Evolutionary conservation across 257 asterid species (phyloP).

Genomic region (Scutellaria minor): DNA sequence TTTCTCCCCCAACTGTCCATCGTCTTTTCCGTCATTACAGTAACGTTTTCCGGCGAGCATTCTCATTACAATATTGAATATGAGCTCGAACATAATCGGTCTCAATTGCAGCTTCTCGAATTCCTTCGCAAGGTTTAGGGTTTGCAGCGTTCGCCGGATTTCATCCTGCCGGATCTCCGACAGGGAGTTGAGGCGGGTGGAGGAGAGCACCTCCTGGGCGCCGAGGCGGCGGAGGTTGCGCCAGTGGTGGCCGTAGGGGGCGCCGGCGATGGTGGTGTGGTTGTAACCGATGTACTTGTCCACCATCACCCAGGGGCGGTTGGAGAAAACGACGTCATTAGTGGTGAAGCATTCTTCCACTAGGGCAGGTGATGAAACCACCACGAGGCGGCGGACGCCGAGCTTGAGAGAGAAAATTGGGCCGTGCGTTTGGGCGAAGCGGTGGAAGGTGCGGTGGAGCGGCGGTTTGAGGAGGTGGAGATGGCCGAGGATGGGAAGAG

Average conservation of each 20-base stretch:
- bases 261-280: conserved; percentile 50
- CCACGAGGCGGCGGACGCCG: conserved; percentile 51
- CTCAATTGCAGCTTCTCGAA: conserved; percentile 33
- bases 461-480: conserved; percentile 57
- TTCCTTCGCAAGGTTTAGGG: neutral
- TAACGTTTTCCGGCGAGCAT: conserved; percentile 43
- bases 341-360: conserved; percentile 48
- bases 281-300: conserved; percentile 54
- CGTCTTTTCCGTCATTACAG: conserved; percentile 11
- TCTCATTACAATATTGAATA: conserved; percentile 42
- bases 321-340: conserved; percentile 53
- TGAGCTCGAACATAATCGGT: conserved; percentile 37
- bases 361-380: conserved; percentile 47
- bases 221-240: conserved; percentile 52
- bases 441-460: conserved; percentile 52
- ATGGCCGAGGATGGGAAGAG: conserved; percentile 52
- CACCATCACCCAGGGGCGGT: conserved; percentile 41
- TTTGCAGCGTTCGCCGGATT: conserved; percentile 24
- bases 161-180: conserved; percentile 42
- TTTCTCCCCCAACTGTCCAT: conserved; percentile 29
- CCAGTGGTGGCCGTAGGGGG: conserved; percentile 52
- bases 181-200: conserved; percentile 46
- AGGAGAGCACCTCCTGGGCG: conserved; percentile 44
- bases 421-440: conserved; percentile 43
- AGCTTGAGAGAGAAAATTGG: conserved; percentile 54